Evolutionary conservation across 352 stramenopile species (phyloP).

Genomic region (Phytopythium vexans): DNA sequence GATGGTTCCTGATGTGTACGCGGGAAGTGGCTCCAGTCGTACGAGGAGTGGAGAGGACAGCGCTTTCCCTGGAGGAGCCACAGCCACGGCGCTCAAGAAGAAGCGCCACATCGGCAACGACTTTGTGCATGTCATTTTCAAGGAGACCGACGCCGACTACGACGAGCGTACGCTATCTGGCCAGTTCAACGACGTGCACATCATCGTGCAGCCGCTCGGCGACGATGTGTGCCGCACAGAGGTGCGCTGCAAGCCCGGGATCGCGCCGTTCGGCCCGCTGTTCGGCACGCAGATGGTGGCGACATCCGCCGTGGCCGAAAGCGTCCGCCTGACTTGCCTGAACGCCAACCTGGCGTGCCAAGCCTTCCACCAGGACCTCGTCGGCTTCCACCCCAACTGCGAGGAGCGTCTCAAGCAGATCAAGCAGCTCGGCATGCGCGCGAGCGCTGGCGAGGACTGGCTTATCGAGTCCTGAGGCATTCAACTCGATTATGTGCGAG

Average conservation of each 20-base stretch:
- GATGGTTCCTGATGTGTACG: slow-evolving; percentile 42
- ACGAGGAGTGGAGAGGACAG: background rate
- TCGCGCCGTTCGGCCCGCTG: slow-evolving; percentile 73
- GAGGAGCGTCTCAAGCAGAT: slow-evolving; percentile 87
- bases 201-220: slow-evolving; percentile 81
- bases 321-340: slow-evolving; percentile 70
- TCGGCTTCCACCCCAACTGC: slow-evolving; percentile 77
- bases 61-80: background rate
- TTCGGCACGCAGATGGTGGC: slow-evolving; percentile 72
- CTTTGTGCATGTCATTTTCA: slow-evolving; percentile 86
- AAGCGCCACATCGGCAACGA: slow-evolving; percentile 89
- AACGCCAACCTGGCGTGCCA: slow-evolving; percentile 85
- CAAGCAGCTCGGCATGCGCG: slow-evolving; percentile 70
- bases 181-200: slow-evolving; percentile 88
- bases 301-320: slow-evolving; percentile 53
- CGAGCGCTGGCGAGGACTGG: slow-evolving; percentile 5
- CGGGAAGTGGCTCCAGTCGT: too few species aligned
- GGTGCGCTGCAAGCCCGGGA: slow-evolving; percentile 68
- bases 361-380: slow-evolving; percentile 77
- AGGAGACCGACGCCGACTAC: slow-evolving; percentile 82
- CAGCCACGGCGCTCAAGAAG: slow-evolving; percentile 55
- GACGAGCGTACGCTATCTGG: slow-evolving; percentile 70
- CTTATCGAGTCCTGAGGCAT: slow-evolving; percentile 2
- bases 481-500: too few species aligned
- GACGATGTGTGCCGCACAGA: slow-evolving; percentile 69